These are phyloP conservation scores for Fabrea salina DNA, from an alignment of 169 alveolate genomes.

Conservation along the genomic window DNA sequence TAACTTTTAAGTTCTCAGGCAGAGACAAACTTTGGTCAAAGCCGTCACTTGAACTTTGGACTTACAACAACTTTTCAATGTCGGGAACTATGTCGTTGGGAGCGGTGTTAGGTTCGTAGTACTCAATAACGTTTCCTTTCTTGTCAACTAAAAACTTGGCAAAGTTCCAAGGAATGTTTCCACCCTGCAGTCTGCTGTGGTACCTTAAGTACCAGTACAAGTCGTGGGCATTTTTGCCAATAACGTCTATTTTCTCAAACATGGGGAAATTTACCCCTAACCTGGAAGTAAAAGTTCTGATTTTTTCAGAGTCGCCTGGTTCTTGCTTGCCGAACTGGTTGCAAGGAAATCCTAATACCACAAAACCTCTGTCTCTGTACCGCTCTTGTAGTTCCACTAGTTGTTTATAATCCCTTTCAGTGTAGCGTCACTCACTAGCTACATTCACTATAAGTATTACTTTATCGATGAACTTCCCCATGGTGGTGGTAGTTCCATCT, in stretches of 20 bases:
- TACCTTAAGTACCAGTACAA: slow-evolving; percentile 51
- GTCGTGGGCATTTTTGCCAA: slow-evolving; percentile 50
- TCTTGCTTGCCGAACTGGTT: slow-evolving; percentile 54
- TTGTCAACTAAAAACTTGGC: slow-evolving; percentile 56
- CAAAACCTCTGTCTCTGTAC: slow-evolving; percentile 51
- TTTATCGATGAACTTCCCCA: slow-evolving; percentile 21
- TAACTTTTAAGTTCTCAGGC: neutral
- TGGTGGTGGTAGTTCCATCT: neutral
- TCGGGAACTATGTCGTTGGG: slow-evolving; percentile 6
- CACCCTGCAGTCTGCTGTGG: slow-evolving; percentile 39
- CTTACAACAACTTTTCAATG: neutral
- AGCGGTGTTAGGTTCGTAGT: slow-evolving; percentile 22
- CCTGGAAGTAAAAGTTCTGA: slow-evolving; percentile 35
- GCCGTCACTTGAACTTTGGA: slow-evolving; percentile 8
- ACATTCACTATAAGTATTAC: slow-evolving; percentile 57
- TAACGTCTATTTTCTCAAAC: slow-evolving; percentile 36
- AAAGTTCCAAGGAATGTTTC: slow-evolving; percentile 63
- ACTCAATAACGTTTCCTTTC: slow-evolving; percentile 40
- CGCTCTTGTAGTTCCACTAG: slow-evolving; percentile 49
- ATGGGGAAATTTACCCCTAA: slow-evolving; percentile 46
- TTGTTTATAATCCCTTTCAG: slow-evolving; percentile 37
- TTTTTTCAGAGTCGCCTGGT: slow-evolving; percentile 50
- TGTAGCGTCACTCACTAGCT: slow-evolving; percentile 55
- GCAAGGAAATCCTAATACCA: slow-evolving; percentile 61
- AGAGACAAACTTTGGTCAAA: neutral